Evolutionary conservation across 2,329 filamentous ascomycete genomes (phyloP).

Genomic region (Tolypocladium amazonense): DNA sequence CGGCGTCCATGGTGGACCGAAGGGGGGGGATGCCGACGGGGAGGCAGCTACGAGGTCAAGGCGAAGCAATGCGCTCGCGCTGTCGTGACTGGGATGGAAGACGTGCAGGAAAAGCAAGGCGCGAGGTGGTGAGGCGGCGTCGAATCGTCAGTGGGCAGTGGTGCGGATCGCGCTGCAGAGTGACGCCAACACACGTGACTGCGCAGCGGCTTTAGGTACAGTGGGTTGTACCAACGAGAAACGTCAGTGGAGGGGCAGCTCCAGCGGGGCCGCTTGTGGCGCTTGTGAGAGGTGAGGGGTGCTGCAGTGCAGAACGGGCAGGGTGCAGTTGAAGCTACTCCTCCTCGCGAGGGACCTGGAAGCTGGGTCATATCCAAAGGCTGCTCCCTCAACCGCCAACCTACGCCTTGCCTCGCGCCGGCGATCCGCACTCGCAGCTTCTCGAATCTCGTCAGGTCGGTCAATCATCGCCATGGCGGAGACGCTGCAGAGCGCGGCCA

Average conservation of each 20-base stretch:
- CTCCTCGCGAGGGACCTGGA: not conserved
- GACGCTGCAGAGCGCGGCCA: constrained; percentile 16
- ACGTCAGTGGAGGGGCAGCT: not conserved
- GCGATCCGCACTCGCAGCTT: not conserved
- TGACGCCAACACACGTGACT: constrained; percentile 1
- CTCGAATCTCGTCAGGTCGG: not conserved
- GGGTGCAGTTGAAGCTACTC: not conserved
- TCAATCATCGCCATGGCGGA: constrained; percentile 20
- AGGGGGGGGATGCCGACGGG: constrained; percentile 6
- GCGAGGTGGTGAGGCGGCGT: not conserved
- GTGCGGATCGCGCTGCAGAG: not conserved
- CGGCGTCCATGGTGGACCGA: constrained; percentile 34
- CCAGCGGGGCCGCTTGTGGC: not conserved
- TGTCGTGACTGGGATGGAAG: not conserved
- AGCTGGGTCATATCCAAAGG: not conserved
- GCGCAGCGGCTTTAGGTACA: not conserved
- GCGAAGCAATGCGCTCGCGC: not conserved
- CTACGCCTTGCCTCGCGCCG: not conserved
- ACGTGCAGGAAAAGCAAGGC: not conserved
- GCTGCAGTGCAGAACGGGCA: not conserved
- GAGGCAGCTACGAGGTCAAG: constrained; percentile 22
- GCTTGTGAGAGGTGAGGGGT: not conserved
- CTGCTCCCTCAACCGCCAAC: not conserved
- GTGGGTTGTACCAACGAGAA: too few relatives aligned
- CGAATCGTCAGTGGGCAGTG: not conserved